Evolutionary conservation across 2,329 filamentous ascomycete species (phyloP).

Genomic region (Penicillium sp.): DNA sequence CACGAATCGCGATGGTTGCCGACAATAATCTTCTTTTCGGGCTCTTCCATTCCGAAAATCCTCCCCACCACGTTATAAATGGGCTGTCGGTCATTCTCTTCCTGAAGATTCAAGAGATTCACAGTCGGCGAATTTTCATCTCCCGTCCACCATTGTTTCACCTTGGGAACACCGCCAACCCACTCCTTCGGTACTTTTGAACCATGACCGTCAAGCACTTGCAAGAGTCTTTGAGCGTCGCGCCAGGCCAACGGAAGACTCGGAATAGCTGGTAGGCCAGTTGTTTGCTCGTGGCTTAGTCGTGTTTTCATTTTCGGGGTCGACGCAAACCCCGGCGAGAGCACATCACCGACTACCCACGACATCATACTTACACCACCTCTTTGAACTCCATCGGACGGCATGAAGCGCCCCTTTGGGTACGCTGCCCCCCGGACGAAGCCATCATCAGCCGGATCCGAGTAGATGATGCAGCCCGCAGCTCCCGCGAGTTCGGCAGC

Average conservation of each 20-base stretch:
- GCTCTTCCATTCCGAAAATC: slow-evolving; percentile 82
- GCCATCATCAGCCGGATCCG: slow-evolving; percentile 84
- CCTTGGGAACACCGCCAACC: slow-evolving; percentile 76
- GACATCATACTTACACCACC: slow-evolving; percentile 80
- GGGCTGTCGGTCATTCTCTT: slow-evolving; percentile 78
- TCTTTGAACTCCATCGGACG: slow-evolving; percentile 79
- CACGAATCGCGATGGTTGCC: slow-evolving; percentile 94
- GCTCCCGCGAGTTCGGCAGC: slow-evolving; percentile 87
- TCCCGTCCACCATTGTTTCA: slow-evolving; percentile 85
- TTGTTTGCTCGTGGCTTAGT: slow-evolving; percentile 70
- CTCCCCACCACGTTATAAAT: slow-evolving; percentile 92
- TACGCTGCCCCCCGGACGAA: slow-evolving; percentile 74
- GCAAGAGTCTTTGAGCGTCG: slow-evolving; percentile 80
- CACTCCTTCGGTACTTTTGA: slow-evolving; percentile 70
- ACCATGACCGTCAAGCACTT: slow-evolving; percentile 76
- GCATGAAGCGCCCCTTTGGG: slow-evolving; percentile 80
- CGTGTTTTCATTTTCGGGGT: slow-evolving; percentile 59
- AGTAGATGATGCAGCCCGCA: slow-evolving; percentile 88
- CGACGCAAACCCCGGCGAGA: slow-evolving; percentile 82
- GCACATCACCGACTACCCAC: slow-evolving; percentile 86
- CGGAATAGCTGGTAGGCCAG: slow-evolving; percentile 79
- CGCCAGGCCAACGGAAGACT: slow-evolving; percentile 89
- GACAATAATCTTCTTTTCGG: slow-evolving; percentile 81
- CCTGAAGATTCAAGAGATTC: slow-evolving; percentile 82
- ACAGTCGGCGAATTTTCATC: slow-evolving; percentile 75